Evolutionary conservation across 768 basidiomycete genomes (phyloP).

Genomic region (Boletus pseudopeckii): DNA sequence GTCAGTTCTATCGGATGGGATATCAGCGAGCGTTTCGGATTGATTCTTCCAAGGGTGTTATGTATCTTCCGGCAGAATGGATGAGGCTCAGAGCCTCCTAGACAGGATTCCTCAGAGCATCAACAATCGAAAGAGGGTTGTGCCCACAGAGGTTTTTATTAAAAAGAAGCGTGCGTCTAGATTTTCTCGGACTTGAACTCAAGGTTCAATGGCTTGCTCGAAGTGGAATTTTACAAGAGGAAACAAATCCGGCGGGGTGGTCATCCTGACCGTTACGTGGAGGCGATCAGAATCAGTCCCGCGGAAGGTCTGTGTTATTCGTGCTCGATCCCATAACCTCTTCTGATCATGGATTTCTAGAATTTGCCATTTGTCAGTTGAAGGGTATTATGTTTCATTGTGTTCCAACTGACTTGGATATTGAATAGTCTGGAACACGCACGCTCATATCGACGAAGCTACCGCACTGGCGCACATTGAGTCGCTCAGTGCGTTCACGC

Average conservation of each 20-base stretch:
- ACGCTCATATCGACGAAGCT: slow-evolving; percentile 52
- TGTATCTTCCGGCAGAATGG: slow-evolving; percentile 50
- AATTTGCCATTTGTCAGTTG: slow-evolving; percentile 65
- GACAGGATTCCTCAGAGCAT: slow-evolving; percentile 60
- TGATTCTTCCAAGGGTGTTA: slow-evolving; percentile 49
- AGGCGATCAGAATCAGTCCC: slow-evolving; percentile 60
- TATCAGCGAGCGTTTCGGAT: not conserved
- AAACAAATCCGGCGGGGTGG: slow-evolving; percentile 60
- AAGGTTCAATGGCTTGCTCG: not conserved
- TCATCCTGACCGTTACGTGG: slow-evolving; percentile 46
- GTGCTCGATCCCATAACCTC: not conserved
- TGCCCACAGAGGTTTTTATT: slow-evolving; percentile 76
- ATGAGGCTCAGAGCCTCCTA: slow-evolving; percentile 57
- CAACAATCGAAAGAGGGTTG: slow-evolving; percentile 58
- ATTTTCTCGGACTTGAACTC: not conserved
- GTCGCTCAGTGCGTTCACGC: slow-evolving; percentile 50
- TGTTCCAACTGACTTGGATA: slow-evolving; percentile 2
- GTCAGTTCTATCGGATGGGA: slow-evolving; percentile 26
- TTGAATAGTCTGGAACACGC: slow-evolving; percentile 71
- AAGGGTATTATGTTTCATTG: not conserved
- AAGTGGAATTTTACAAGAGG: slow-evolving; percentile 72
- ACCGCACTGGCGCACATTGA: slow-evolving; percentile 59
- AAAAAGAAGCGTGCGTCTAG: slow-evolving; percentile 63
- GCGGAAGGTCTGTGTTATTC: slow-evolving; percentile 55
- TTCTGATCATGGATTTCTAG: slow-evolving; percentile 33